These are phyloP conservation scores for Geotrichum carabidarum DNA, from an alignment of 1,139 yeast species.

Conservation along the genomic window DNA sequence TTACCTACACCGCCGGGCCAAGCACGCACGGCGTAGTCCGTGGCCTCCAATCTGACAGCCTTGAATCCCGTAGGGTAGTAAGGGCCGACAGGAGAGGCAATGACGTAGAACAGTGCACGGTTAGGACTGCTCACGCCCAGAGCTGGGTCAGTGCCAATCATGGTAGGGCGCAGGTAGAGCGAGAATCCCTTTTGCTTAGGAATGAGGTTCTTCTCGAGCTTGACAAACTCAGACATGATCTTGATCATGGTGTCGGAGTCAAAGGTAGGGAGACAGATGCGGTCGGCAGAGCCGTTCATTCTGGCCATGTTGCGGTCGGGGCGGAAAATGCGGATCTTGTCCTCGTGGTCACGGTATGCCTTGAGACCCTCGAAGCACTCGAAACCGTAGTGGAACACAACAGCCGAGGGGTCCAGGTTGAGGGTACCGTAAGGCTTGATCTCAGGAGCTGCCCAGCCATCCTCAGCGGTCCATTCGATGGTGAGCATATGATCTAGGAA, in stretches of 20 bases:
- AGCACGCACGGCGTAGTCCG: conserved; percentile 86
- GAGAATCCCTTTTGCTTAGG: conserved; percentile 87
- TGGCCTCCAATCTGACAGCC: conserved; percentile 89
- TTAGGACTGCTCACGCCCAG: conserved; percentile 81
- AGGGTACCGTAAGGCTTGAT: conserved; percentile 80
- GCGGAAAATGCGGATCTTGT: conserved; percentile 75
- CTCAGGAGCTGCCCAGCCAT: conserved; percentile 83
- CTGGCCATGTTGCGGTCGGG: conserved; percentile 88
- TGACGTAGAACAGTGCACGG: conserved; percentile 73
- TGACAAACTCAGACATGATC: conserved; percentile 67
- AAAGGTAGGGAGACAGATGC: conserved; percentile 83
- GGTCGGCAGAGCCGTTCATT: conserved; percentile 79
- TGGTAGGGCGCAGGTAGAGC: conserved; percentile 85
- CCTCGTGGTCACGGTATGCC: conserved; percentile 67
- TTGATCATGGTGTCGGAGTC: conserved; percentile 72
- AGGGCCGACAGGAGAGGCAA: conserved; percentile 91
- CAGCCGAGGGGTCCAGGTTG: conserved; percentile 74
- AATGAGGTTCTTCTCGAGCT: conserved; percentile 67
- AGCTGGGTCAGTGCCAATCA: conserved; percentile 85
- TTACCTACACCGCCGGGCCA: conserved; percentile 99
- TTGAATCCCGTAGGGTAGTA: conserved; percentile 83
- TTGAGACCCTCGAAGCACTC: conserved; percentile 95
- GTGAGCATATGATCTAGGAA: conserved; percentile 73
- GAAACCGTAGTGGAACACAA: conserved; percentile 91
- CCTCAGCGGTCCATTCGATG: conserved; percentile 69